Percentiles rank a stretch among this genome's conserved stretches.
These are phyloP conservation scores for Solanum hybrid DNA, from an alignment of 305 asterid genomes.

Conservation along the genomic window DNA sequence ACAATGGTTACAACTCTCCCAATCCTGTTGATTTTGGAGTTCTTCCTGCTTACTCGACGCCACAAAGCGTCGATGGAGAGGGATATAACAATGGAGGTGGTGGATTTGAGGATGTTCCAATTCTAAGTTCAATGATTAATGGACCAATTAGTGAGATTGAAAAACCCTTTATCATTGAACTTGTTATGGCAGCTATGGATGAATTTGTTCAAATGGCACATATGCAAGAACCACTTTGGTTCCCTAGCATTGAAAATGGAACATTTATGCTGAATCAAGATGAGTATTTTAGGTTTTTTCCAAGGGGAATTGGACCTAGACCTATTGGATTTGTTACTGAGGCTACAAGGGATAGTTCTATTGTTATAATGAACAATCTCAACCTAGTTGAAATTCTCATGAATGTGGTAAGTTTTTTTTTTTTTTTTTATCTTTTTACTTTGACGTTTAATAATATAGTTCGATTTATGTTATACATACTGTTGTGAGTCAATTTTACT, in stretches of 20 bases:
- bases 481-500: neutral
- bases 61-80: neutral
- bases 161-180: neutral
- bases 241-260: neutral
- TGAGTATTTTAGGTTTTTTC: neutral
- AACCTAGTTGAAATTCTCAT: constrained; percentile 9
- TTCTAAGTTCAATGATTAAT: neutral
- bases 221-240: constrained; percentile 15
- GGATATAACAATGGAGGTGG: neutral
- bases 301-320: neutral
- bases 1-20: neutral
- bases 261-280: neutral
- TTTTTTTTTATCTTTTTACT: neutral
- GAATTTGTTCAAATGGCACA: constrained; percentile 8
- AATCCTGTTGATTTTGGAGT: neutral
- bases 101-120: neutral
- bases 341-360: constrained; percentile 2
- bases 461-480: neutral
- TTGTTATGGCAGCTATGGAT: constrained; percentile 10
- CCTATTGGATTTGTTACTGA: constrained; percentile 4
- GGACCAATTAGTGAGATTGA: neutral
- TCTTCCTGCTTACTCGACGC: neutral
- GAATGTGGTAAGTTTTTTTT: constrained; percentile 12
- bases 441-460: neutral
- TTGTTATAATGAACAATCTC: constrained; percentile 1